These are phyloP conservation scores for Coniosporium apollinis DNA, from an alignment of 495 filamentous ascomycete species.

Conservation along the genomic window DNA sequence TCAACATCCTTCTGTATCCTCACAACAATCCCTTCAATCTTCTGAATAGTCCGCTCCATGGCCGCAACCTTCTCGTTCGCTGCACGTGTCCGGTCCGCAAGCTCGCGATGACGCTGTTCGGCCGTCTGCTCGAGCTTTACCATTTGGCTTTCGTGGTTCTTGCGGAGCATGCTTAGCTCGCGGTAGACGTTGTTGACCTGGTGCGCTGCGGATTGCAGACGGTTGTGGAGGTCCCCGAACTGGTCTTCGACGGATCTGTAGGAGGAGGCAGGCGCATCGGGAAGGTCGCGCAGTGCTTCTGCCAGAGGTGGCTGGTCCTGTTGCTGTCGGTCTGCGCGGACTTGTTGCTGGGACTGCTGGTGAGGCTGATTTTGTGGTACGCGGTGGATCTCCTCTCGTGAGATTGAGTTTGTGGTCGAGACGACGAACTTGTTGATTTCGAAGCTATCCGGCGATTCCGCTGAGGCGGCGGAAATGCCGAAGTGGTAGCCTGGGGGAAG, in stretches of 20 bases:
- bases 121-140: no score
- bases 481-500: constrained; percentile 72
- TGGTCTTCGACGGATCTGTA: constrained; percentile 39
- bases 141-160: no score
- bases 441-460: constrained; percentile 85
- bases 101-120: constrained; percentile 44
- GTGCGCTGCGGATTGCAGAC: constrained; percentile 59
- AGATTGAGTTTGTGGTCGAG: constrained; percentile 18
- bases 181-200: constrained; percentile 52
- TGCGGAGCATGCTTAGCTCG: constrained; percentile 32
- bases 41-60: constrained; percentile 35
- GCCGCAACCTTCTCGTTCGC: constrained; percentile 37
- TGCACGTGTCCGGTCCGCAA: constrained; percentile 13
- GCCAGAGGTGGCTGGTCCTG: no score
- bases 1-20: constrained; percentile 48
- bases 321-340: constrained; percentile 13
- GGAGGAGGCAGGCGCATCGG: constrained; percentile 30
- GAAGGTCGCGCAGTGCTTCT: constrained; percentile 4
- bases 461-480: constrained; percentile 73
- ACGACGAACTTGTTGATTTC: constrained; percentile 79
- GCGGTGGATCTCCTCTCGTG: constrained; percentile 11
- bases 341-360: constrained; percentile 22
- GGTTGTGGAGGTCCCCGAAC: constrained; percentile 67
- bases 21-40: constrained; percentile 39
- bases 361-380: constrained; percentile 21